Base-by-base conservation (phyloP, 2,329 filamentous ascomycete genomes). In the Aspergillus hiratsukae region DNA sequence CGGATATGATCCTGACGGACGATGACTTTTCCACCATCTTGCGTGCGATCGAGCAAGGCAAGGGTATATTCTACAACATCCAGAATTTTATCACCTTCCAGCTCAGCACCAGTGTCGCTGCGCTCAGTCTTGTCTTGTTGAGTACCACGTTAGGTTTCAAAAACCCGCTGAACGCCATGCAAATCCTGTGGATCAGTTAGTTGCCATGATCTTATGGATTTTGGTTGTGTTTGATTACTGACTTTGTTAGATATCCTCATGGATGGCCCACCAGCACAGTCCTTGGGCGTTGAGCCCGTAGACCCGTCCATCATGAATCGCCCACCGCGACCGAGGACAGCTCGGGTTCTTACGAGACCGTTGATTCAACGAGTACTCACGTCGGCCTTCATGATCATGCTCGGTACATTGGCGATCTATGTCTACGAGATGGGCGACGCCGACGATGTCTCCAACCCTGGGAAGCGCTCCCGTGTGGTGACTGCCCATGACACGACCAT, bases 21-120 rank as follows among this genome's bases (percentile, higher is more conserved):
- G 90, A 94, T 72, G 92, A 95, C 74, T 95, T 95, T 69, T 89
- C 90, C 10, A 91, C 87, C 4, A 99, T 99, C 61, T 81, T 99
- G 10, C 89, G 87, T 58, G 94, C 94, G 29, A 99, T 99, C 60
- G 94, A 99, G 73, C 94, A 99, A 77, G 95, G 94, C 75, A 99
- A 99, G 75, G 94, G 92, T 54, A 99, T 99, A 65, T 99, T 99
- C 76, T 96, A 94, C 82, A 99, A 99, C 74, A 97, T 99, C 64
- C 94, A 99, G 71, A 99, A 99, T 75, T 99, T 99, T 76, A 83
- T 99, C 61, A 97, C 94, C 0, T 99, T 99, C 76, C 95, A 99
- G 78, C 83, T 99, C 56, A 97, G 92, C 74, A 99, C 94, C 49
- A 97, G 91, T 71, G 94, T 95, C 21, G 94, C 95, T 54, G 91